Evolutionary conservation across 2,329 filamentous ascomycete genomes (phyloP), one percentile per base, ranked within the genome.

Genomic region (Rhynchosporium secalis): DNA sequence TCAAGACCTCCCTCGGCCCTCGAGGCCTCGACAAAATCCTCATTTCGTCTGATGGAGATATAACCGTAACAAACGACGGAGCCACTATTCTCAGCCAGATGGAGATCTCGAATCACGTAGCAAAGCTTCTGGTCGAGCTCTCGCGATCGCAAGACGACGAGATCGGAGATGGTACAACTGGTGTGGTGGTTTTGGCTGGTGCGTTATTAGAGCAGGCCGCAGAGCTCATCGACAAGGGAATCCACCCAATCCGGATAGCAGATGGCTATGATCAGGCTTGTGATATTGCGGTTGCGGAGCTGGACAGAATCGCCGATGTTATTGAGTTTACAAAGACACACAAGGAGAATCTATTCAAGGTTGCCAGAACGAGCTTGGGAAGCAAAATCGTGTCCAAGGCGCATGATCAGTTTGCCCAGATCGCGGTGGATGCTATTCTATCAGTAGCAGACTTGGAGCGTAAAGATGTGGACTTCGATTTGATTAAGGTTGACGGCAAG

Each of bases 371-470:
- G 66, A 95, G 92, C 78, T 79, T 99, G 76, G 95, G 96, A 71
- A 96, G 92, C 84, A 99, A 99, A 82, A 99, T 99, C 75, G 95
- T 99, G 56, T 98, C 93, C 75, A 99, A 97, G 79, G 91, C 95
- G 47, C 95, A 99, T 78, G 94, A 98, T 77, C 94, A 98, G 76
- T 99, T 99, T 75, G 90, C 95, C 73, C 89, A 96, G 70, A 99
- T 99, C 73, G 95, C 95, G 59, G 92, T 99, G 51, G 95, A 99
- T 74, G 96, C 95, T 48, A 94, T 99, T 56, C 85, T 99, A 64
- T 96, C 93, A 1, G 96, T 99, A 63, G 95, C 95, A 58, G 95
- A 99, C 75, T 82, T 99, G 60, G 92, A 97, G 75, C 89, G 93
- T 68, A 96, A 92, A 79, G 95, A 99, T 74, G 96, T 99, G 65